A percentile compares a stretch with the other conserved stretches of the same genome.
Evolutionary conservation across 1,284 basidiomycete species (phyloP).

Genomic region (Cryptococcus sp.): DNA sequence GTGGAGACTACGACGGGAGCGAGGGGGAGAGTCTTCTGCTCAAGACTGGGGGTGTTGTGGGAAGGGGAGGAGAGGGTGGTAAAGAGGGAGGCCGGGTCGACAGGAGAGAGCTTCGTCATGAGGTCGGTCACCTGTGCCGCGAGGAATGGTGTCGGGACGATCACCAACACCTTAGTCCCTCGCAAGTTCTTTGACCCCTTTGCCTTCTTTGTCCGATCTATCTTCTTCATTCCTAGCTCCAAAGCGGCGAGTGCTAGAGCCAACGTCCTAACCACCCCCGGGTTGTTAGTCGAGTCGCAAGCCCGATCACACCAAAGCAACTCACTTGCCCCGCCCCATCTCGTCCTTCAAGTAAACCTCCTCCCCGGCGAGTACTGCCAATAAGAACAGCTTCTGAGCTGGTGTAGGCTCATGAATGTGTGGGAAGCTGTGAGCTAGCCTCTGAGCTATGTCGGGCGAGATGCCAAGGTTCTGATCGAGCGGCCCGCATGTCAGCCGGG

Average conservation of each 20-base stretch:
- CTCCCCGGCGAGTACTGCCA: constrained; percentile 22
- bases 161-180: constrained; percentile 17
- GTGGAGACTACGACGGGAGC: constrained; percentile 23
- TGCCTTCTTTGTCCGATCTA: too few species aligned
- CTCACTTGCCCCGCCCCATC: constrained; percentile 43
- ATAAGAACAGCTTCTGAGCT: constrained; percentile 30
- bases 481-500: too few species aligned
- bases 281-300: neutral
- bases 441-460: neutral
- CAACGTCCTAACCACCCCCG: constrained; percentile 19
- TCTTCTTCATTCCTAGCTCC: constrained; percentile 10
- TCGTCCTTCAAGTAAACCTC: constrained; percentile 35
- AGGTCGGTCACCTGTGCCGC: constrained; percentile 24
- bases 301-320: neutral
- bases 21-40: constrained; percentile 1
- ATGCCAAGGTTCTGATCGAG: constrained; percentile 9
- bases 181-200: neutral
- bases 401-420: constrained; percentile 27
- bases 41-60: neutral
- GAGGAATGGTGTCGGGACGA: constrained; percentile 33
- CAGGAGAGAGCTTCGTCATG: constrained; percentile 12
- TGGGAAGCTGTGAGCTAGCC: constrained; percentile 16
- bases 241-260: constrained; percentile 26
- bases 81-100: constrained; percentile 1
- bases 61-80: neutral